phyloP scores from a whole-genome alignment of 1,284 basidiomycete genomes.

The Moesziomyces sp. region DNA sequence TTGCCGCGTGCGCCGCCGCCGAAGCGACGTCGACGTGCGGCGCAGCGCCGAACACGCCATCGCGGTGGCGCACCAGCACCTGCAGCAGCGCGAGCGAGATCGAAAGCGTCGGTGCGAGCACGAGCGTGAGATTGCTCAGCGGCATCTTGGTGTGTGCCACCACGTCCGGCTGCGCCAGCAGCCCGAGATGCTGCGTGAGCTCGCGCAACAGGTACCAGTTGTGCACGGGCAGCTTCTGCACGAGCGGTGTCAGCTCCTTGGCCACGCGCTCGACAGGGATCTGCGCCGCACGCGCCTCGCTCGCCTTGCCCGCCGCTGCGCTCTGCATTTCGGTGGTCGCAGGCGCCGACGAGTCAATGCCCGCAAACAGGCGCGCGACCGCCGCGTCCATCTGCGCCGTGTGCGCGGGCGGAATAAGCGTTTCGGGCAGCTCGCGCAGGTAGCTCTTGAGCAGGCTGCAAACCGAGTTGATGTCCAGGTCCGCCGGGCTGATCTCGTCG shows the following conservation, averaged over 20 bases:
- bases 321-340: neutral
- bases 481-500: conserved; percentile 57
- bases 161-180: conserved; percentile 32
- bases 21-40: conserved; percentile 16
- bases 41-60: conserved; percentile 41
- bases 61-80: conserved; percentile 49
- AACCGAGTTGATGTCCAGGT: conserved; percentile 65
- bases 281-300: conserved; percentile 15
- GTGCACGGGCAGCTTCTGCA: conserved; percentile 43
- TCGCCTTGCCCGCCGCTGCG: conserved; percentile 4
- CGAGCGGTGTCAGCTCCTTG: conserved; percentile 28
- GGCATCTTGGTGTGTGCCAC: conserved; percentile 63
- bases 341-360: neutral
- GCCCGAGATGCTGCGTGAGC: conserved; percentile 51
- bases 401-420: conserved; percentile 36
- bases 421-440: conserved; percentile 60
- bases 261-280: conserved; percentile 4
- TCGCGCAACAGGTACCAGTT: conserved; percentile 66
- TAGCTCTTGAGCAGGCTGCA: conserved; percentile 65
- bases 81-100: conserved; percentile 54
- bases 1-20: conserved; percentile 7
- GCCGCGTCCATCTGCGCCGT: conserved; percentile 35
- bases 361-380: conserved; percentile 12
- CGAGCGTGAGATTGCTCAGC: conserved; percentile 59
- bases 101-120: conserved; percentile 63